These are phyloP conservation scores for Myrica gale DNA, from an alignment of 306 rosid species.

Conservation along the genomic window DNA sequence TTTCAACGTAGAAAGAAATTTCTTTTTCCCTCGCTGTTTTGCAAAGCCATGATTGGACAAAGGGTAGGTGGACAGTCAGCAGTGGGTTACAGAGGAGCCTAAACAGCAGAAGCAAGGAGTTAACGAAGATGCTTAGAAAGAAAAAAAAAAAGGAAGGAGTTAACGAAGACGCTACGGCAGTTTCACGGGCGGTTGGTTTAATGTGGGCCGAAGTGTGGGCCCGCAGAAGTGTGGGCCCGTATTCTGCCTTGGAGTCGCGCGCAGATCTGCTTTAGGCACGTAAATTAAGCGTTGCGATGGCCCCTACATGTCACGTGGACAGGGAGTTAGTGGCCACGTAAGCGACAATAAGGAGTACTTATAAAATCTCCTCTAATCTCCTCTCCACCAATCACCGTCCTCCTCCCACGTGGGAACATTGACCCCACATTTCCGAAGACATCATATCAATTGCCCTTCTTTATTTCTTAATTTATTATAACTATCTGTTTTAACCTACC, in stretches of 20 bases:
- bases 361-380: conserved; percentile 71
- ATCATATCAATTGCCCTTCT: conserved; percentile 17
- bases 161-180: not conserved
- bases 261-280: not conserved
- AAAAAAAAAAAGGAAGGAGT: too few species aligned
- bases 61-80: too few species aligned
- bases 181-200: conserved; percentile 4
- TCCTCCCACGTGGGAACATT: conserved; percentile 74
- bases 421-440: conserved; percentile 38
- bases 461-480: not conserved
- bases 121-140: too few species aligned
- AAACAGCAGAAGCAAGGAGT: too few species aligned
- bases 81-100: too few species aligned
- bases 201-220: not conserved
- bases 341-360: conserved; percentile 20
- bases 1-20: too few species aligned
- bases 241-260: not conserved
- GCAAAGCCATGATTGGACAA: too few species aligned
- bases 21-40: too few species aligned
- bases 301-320: conserved; percentile 63
- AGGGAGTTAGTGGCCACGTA: conserved; percentile 50
- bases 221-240: not conserved
- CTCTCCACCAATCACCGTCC: conserved; percentile 72
- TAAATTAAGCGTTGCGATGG: conserved; percentile 7
- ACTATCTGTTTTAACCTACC: not conserved